Percentiles rank a stretch among this genome's conserved stretches.
Conservation (phyloP, 1,139 yeast species). For the Magnusiomyces fungicola region DNA sequence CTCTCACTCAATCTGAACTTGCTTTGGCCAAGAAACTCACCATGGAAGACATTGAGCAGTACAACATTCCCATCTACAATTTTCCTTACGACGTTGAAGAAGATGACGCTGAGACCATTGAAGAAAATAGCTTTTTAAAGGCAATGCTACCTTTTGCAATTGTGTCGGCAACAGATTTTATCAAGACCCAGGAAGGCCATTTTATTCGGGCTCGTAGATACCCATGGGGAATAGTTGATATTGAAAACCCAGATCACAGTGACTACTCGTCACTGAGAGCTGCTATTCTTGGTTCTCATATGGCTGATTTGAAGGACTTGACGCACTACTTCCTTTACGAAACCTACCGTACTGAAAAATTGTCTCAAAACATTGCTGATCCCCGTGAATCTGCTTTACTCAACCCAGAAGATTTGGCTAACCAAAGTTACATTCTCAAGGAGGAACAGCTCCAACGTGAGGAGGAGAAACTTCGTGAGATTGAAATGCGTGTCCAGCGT, state of each 20-base stretch:
- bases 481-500: slow-evolving; percentile 66
- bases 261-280: slow-evolving; percentile 74
- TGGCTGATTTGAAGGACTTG: slow-evolving; percentile 82
- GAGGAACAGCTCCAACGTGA: slow-evolving; percentile 37
- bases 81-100: slow-evolving; percentile 68
- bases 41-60: slow-evolving; percentile 67
- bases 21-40: slow-evolving; percentile 54
- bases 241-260: slow-evolving; percentile 70
- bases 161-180: slow-evolving; percentile 60
- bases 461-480: slow-evolving; percentile 30
- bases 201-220: slow-evolving; percentile 69
- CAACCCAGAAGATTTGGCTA: slow-evolving; percentile 36
- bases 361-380: slow-evolving; percentile 37
- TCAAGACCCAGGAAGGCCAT: slow-evolving; percentile 57
- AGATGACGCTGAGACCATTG: slow-evolving; percentile 58
- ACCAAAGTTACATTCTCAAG: slow-evolving; percentile 35
- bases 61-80: slow-evolving; percentile 74
- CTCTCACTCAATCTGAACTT: slow-evolving; percentile 70
- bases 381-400: slow-evolving; percentile 25
- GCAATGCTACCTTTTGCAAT: slow-evolving; percentile 77
- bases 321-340: slow-evolving; percentile 90
- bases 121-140: slow-evolving; percentile 69
- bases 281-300: slow-evolving; percentile 74
- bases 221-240: slow-evolving; percentile 89
- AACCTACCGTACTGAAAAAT: slow-evolving; percentile 81